A percentile compares a stretch with the other conserved stretches of the same genome.
Conservation (phyloP, 1,284 basidiomycete genomes). For the Neonothopanus nambi region DNA sequence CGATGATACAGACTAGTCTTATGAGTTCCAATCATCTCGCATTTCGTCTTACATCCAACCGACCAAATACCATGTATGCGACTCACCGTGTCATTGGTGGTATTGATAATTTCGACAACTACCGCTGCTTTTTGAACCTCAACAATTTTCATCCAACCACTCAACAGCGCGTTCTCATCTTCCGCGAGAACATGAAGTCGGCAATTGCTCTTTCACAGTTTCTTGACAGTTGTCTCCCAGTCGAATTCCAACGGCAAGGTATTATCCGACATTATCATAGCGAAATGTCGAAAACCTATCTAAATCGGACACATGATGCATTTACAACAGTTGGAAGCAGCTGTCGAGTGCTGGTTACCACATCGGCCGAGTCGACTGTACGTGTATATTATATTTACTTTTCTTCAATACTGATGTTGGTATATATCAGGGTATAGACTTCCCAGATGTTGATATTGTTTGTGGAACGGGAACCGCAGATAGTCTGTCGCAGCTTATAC, state of each 20-base stretch:
- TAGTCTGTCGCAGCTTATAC: neutral
- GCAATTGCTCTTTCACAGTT: neutral
- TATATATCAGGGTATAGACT: neutral
- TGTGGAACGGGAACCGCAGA: neutral
- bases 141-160: neutral
- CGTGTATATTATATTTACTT: neutral
- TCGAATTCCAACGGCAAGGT: neutral
- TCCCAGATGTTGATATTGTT: conserved; percentile 1
- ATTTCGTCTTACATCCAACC: neutral
- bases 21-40: neutral
- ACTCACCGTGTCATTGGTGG: conserved; percentile 1
- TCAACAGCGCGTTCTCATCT: conserved; percentile 9
- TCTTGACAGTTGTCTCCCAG: neutral
- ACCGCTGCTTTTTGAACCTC: neutral
- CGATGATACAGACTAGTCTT: neutral
- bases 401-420: neutral
- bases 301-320: neutral
- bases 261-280: conserved; percentile 2
- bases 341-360: conserved; percentile 5
- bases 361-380: conserved; percentile 7
- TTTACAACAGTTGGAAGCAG: neutral
- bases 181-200: neutral
- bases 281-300: conserved; percentile 1
- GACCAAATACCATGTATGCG: neutral
- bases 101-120: neutral